Evolutionary conservation across 345 rosid species (phyloP), one percentile per base, ranked within the genome.

Genomic region (Acer yangbiense): DNA sequence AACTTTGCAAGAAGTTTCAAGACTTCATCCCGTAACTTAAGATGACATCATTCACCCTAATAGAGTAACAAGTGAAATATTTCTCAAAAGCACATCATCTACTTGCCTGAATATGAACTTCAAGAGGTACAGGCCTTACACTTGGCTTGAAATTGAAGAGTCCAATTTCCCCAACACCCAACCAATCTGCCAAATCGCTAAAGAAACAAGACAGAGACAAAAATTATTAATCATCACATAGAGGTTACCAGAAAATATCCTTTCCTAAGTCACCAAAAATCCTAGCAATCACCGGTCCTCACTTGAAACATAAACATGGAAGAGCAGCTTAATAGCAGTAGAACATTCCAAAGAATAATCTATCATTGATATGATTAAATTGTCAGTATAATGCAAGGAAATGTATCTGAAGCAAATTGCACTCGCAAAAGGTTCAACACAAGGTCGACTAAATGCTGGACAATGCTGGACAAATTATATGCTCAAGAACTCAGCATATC

Each of bases 61-160:
- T 21, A 43, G 23, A 21, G 65, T 27, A 35, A 32, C 32, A 41
- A 18, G 20, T 12, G 72, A 82, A 82, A 74, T 43, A 82, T 17
- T 4, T 62, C n/a, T 43, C 27, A 44, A 35, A 27, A 63, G 16
- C 2, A 46, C 27, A 64, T 23, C 13, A 83, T 75, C 71, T 72
- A 83, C 89, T 92, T 87, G 79, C 99, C 96, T 95, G 99, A 84
- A 95, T 93, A 84, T 95, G 99, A 80, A 95, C 98, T 90, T 93
- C 98, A 77, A 95, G 96, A 21, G 99, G 99, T 57, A 93, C 99
- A 77, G 99, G 99, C 83, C 99, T 89, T 80, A 95, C 99, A 85
- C 99, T 95, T 76, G 98, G 99, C 86, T 95, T 95, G 82, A 95
- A 95, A 83, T 95, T 95, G 91, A 93, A 95, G 75, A 95, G 93